Conservation (phyloP, 1,139 yeast genomes). For the Candida sanyaensis region DNA sequence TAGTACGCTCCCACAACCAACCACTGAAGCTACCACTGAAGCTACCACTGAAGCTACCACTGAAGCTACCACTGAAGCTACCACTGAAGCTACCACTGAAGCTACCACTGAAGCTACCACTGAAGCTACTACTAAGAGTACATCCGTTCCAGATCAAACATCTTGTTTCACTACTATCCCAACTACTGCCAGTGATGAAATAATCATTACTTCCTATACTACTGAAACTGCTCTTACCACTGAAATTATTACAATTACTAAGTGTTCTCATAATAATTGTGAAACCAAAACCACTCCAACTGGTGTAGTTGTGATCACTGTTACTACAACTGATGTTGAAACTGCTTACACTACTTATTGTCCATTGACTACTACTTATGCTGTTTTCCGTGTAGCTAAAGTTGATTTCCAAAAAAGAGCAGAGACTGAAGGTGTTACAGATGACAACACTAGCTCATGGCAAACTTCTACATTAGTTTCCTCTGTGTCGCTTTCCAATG, state of each 20-base stretch:
- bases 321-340: constrained; percentile 12
- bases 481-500: neutral
- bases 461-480: neutral
- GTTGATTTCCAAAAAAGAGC: neutral
- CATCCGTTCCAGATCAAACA: neutral
- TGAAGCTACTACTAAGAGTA: neutral
- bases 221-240: constrained; percentile 12
- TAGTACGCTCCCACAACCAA: neutral
- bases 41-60: neutral
- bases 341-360: constrained; percentile 30
- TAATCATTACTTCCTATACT: neutral
- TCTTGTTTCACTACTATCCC: neutral
- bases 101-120: neutral
- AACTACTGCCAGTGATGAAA: neutral
- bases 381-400: neutral
- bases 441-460: neutral
- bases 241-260: constrained; percentile 23
- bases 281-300: constrained; percentile 24
- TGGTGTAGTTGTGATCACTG: constrained; percentile 19
- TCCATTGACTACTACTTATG: constrained; percentile 1
- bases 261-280: constrained; percentile 17
- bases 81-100: constrained; percentile 3
- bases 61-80: neutral
- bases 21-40: neutral
- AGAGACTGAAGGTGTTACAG: neutral